These are phyloP conservation scores for Blastocystis sp. DNA, from an alignment of 352 stramenopile genomes.

Conservation along the genomic window DNA sequence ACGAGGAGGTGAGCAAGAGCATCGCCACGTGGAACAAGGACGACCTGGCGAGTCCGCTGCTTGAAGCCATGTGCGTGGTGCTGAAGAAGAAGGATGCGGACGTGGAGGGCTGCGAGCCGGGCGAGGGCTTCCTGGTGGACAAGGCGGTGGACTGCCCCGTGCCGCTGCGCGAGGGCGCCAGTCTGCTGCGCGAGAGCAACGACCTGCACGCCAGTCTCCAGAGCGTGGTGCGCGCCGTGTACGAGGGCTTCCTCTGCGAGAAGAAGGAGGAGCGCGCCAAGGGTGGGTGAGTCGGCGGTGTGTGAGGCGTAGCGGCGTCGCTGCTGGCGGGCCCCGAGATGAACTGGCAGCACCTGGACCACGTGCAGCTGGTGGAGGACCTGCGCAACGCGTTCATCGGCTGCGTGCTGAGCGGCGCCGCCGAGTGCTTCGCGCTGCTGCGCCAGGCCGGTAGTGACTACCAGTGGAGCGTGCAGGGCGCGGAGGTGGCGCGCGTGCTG, in stretches of 20 bases:
- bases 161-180: not conserved
- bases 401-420: not conserved
- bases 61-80: conserved; percentile 95
- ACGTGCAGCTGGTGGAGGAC: conserved; percentile 92
- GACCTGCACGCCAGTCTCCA: not conserved
- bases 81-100: conserved; percentile 92
- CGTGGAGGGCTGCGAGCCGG: conserved; percentile 74
- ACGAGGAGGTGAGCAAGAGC: conserved; percentile 84
- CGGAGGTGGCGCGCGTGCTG: conserved; percentile 84
- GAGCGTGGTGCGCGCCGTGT: not conserved
- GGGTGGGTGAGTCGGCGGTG: not conserved
- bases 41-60: conserved; percentile 93
- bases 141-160: conserved; percentile 87
- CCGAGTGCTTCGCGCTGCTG: conserved; percentile 77
- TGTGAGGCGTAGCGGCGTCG: not conserved
- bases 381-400: conserved; percentile 14
- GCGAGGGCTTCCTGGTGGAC: conserved; percentile 83
- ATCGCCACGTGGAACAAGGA: conserved; percentile 97
- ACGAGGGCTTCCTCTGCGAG: not conserved
- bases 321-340: not conserved
- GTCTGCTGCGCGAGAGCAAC: not conserved
- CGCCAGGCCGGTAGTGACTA: conserved; percentile 87
- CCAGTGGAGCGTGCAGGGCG: conserved; percentile 91
- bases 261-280: conserved; percentile 4
- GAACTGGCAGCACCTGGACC: conserved; percentile 77